Evolutionary conservation across 768 basidiomycete species (phyloP), one percentile per base, ranked within the genome.

Genomic region (Leccinum subgranulosum): DNA sequence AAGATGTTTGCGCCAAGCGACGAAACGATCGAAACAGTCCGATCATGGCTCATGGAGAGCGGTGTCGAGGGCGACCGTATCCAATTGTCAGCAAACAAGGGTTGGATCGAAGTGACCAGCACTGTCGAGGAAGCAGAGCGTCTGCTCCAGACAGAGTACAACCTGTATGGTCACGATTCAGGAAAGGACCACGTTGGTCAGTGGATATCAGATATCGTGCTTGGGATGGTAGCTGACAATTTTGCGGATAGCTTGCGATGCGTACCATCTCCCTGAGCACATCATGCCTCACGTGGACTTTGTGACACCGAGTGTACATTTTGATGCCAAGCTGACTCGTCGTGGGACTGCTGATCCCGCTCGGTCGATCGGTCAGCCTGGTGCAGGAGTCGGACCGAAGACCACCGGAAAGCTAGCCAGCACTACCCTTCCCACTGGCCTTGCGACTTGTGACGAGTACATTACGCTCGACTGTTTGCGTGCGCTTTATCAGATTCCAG

Each of bases 101-200:
- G 66, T 28, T 67, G 66, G 65, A 52, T 75, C 25, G 65, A 71
- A 43, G 64, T 69, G 19, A 55, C 67, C 27, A 48, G 66, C 43
- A 69, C 72, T n/a, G 53, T 70, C 27, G 65, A 60, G 25, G 74
- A 75, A 58, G 74, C 70, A 21, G 74, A 75, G 53, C 51, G 62
- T n/a, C 71, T 74, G 27, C 60, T 75, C 23, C 65, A 65, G 52
- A 70, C 75, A 10, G 59, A 72, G 54, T 76, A 75, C 60, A 64
- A 67, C 47, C 52, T 75, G 31, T 75, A 70, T 57, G 58, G 55
- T 56, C 70, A 76, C 53, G 49, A 10, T 23, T 54, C 67, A 3
- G 67, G 71, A 54, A 60, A 62, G 59, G 63, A 69, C 17, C 71
- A 70, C 25, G 51, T 69, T 27, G 69, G 70, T 69, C 7, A 17